A percentile compares a stretch with the other conserved stretches of the same genome.
Conservation (phyloP, 1,284 basidiomycete species). For the Tylopilus sp. region DNA sequence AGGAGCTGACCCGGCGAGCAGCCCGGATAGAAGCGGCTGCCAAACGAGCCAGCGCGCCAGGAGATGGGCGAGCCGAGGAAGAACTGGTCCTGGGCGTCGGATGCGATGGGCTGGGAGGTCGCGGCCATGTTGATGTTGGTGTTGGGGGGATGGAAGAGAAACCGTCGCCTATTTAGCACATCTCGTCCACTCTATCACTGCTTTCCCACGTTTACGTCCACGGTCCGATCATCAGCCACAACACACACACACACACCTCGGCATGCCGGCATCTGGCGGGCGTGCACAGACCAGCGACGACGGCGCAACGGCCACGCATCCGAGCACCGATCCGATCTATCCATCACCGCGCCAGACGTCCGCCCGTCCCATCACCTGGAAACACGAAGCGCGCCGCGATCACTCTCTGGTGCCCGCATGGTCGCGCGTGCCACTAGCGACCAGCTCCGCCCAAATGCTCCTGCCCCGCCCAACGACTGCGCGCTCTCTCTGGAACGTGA, state of each 20-base stretch:
- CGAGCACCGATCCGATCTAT: no score
- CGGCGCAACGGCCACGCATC: no score
- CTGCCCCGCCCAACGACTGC: no score
- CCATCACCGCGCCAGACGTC: no score
- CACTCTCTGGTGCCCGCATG: no score
- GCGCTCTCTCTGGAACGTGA: no score
- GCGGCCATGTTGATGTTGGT: conserved; percentile 33
- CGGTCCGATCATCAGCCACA: conserved; percentile 31
- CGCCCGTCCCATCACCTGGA: no score
- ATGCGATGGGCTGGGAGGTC: conserved; percentile 59
- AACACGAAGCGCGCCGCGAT: no score
- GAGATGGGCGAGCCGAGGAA: conserved; percentile 71
- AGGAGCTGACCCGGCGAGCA: conserved; percentile 62
- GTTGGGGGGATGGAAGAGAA: conserved; percentile 1
- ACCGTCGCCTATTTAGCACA: conserved; percentile 30
- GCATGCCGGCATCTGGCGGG: conserved; percentile 26
- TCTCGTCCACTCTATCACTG: neutral
- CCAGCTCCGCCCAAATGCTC: no score
- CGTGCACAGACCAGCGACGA: no score
- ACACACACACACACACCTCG: conserved; percentile 13
- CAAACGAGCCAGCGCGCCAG: conserved; percentile 62
- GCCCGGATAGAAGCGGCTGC: conserved; percentile 58
- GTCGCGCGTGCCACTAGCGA: no score
- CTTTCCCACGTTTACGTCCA: conserved; percentile 30
- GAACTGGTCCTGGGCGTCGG: conserved; percentile 56